Evolutionary conservation across 495 filamentous ascomycete species (phyloP), one percentile per base, ranked within the genome.

Genomic region (Parathielavia appendiculata): DNA sequence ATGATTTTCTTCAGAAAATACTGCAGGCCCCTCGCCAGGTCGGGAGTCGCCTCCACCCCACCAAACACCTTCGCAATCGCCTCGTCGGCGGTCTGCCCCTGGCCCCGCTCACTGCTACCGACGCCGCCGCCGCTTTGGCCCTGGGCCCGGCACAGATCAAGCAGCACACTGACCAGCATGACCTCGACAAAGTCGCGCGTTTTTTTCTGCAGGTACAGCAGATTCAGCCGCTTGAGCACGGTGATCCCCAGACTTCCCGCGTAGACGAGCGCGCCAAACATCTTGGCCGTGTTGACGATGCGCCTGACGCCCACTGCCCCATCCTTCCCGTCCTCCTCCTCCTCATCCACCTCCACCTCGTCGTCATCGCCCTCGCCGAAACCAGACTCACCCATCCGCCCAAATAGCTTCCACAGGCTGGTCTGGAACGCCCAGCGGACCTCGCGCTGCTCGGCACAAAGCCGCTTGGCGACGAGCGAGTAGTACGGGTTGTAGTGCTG

Each of bases 401-500:
- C 88, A 73, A 96, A 91, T n/a, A 91, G 74, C 62, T 87, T 89
- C 86, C 91, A 97, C 1, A 97, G 75, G 19, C 83, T 81, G 63
- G 87, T 90, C 69, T 91, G 88, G 66, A 98, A 96, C 5, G 87
- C 85, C 76, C 88, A 87, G 56, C 83, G 85, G 32, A 95, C 73
- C 60, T 84, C 85, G 51, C 81, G 83, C 41, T 88, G 83, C 39
- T 88, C 86, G 5, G 76, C 76, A 65, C 90, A 91, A 13, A 96
- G 73, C 56, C 82, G 84, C 43, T 83, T 80, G 12, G 92, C 89
- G 20, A 98, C 81, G 0, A 96, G 74, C 0, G 90, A 86, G 66
- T 98, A 98, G 74, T 95, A 98, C 0, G 89, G 90, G 69, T 97
- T 98, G 71, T 96, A 92, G 0, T 73, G 75, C 56, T 86, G 78